phyloP scores from a whole-genome alignment of 1,139 yeast species.

The Suhomyces ambrosiae region DNA sequence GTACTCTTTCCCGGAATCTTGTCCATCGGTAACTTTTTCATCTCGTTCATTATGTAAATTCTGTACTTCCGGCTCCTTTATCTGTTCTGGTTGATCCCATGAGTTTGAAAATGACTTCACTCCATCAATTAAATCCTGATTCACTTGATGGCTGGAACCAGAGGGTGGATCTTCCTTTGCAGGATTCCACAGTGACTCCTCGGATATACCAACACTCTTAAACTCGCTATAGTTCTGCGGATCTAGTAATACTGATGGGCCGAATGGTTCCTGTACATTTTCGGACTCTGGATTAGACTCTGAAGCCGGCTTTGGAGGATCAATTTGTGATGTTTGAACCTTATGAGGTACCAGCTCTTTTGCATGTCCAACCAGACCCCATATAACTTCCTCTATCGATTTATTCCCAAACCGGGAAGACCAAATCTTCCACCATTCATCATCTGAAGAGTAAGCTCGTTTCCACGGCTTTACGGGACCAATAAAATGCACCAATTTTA shows the following conservation, averaged over 20 bases:
- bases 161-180: slow-evolving; percentile 37
- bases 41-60: neutral
- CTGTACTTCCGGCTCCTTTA: neutral
- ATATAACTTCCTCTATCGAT: slow-evolving; percentile 16
- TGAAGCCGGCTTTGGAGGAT: too few relatives aligned
- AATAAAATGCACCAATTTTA: slow-evolving; percentile 76
- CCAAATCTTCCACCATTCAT: slow-evolving; percentile 52
- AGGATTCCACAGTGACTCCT: slow-evolving; percentile 45
- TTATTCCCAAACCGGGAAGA: slow-evolving; percentile 31
- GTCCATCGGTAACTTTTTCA: neutral
- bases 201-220: slow-evolving; percentile 22
- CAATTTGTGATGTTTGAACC: too few relatives aligned
- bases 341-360: neutral
- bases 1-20: neutral
- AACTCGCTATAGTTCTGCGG: slow-evolving; percentile 33
- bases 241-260: slow-evolving; percentile 28
- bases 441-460: slow-evolving; percentile 19
- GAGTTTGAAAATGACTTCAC: slow-evolving; percentile 18
- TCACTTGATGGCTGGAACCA: slow-evolving; percentile 9
- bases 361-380: neutral
- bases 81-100: slow-evolving; percentile 22
- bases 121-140: slow-evolving; percentile 21
- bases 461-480: slow-evolving; percentile 86
- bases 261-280: slow-evolving; percentile 8
- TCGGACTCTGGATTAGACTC: too few relatives aligned